Evolutionary conservation across 306 rosid species (phyloP).

Genomic region (Lathyrus oleraceus): DNA sequence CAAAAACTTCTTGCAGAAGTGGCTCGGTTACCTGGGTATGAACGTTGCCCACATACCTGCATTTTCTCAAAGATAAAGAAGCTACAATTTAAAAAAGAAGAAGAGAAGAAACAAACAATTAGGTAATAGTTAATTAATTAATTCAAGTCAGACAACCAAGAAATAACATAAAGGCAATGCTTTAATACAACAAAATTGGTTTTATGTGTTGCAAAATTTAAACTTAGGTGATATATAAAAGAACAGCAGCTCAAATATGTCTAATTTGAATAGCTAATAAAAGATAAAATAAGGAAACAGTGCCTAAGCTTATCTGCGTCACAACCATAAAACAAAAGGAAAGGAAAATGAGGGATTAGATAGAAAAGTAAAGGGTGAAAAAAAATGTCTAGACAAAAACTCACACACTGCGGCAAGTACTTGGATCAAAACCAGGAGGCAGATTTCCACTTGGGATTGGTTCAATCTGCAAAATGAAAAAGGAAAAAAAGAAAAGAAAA

Average conservation of each 20-base stretch:
- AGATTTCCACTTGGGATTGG: slow-evolving; percentile 99
- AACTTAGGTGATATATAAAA: slow-evolving; percentile 1
- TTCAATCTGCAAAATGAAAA: slow-evolving; percentile 94
- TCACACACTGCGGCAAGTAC: slow-evolving; percentile 99
- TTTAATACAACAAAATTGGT: background rate
- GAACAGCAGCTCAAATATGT: slow-evolving; percentile 5
- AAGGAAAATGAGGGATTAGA: background rate
- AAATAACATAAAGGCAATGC: slow-evolving; percentile 18
- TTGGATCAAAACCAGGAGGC: slow-evolving; percentile 99
- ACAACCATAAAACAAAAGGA: slow-evolving; percentile 34
- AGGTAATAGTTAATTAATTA: slow-evolving; percentile 37
- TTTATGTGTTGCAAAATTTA: background rate
- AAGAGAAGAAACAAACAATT: slow-evolving; percentile 45
- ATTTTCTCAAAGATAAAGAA: slow-evolving; percentile 55
- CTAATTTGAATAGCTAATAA: background rate
- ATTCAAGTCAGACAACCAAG: slow-evolving; percentile 22
- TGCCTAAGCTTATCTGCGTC: slow-evolving; percentile 31
- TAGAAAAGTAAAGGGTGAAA: slow-evolving; percentile 11
- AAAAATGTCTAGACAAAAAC: slow-evolving; percentile 66
- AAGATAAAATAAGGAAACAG: background rate
- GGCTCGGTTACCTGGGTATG: slow-evolving; percentile 96
- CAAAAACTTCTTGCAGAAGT: slow-evolving; percentile 97
- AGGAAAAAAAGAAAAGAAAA: slow-evolving; percentile 40
- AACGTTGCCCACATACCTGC: slow-evolving; percentile 96
- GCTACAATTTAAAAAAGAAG: slow-evolving; percentile 46